Evolutionary conservation across 768 basidiomycete species (phyloP).

Genomic region (Amanita inopinata): DNA sequence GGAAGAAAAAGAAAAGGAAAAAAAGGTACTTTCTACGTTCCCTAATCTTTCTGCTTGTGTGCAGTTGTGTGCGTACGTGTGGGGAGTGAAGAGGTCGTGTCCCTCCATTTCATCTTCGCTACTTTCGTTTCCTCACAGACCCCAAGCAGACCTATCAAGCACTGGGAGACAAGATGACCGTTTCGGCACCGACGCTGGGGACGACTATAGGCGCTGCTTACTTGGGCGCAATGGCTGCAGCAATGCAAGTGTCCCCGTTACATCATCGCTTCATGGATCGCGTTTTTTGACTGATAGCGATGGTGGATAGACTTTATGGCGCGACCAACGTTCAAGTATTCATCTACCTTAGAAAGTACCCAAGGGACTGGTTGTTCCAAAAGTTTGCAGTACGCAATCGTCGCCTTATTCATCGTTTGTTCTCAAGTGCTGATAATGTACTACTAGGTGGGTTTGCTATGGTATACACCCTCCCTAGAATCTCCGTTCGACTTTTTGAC

Average conservation of each 20-base stretch:
- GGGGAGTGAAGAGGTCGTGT: too few species aligned
- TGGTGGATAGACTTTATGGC: not conserved
- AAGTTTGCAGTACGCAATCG: not conserved
- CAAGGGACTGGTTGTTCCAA: not conserved
- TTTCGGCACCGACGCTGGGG: too few species aligned
- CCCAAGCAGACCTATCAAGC: too few species aligned
- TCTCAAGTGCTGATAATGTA: not conserved
- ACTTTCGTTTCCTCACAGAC: too few species aligned
- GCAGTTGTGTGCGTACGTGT: too few species aligned
- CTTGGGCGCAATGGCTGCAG: not conserved
- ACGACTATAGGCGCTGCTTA: not conserved
- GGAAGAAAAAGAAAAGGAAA: too few species aligned
- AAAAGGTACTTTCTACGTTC: too few species aligned
- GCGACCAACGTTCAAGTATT: not conserved
- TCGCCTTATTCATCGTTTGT: not conserved
- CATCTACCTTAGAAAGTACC: not conserved
- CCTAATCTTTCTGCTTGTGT: too few species aligned
- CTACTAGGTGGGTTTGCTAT: not conserved
- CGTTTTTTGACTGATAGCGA: not conserved
- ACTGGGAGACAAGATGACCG: too few species aligned
- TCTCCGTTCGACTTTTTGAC: not conserved
- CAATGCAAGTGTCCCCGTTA: not conserved
- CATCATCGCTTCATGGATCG: not conserved
- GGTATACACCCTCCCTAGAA: not conserved
- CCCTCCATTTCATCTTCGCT: too few species aligned